Evolutionary conservation across 495 filamentous ascomycete genomes (phyloP).

Genomic region (Neurospora sp.): DNA sequence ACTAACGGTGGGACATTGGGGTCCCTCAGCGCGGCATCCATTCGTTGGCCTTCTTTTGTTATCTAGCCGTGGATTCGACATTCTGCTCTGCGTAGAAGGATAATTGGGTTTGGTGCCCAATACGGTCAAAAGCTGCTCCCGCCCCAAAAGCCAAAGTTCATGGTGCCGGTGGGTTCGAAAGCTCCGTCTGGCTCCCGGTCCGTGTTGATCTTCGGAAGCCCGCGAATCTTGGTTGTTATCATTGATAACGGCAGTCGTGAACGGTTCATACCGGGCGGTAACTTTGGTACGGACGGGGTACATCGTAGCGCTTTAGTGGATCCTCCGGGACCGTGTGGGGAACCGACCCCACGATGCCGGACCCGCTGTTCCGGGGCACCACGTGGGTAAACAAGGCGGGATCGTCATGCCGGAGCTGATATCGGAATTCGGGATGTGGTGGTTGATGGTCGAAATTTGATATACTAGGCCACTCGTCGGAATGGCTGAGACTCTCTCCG

Average conservation of each 20-base stretch:
- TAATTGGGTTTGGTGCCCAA: neutral
- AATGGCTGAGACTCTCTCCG: neutral
- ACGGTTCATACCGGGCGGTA: neutral
- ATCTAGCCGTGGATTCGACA: neutral
- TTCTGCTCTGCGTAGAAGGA: neutral
- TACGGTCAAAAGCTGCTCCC: neutral
- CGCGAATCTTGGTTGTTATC: neutral
- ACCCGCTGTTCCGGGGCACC: neutral
- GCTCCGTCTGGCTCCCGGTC: neutral
- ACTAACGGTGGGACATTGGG: neutral
- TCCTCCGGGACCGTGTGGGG: neutral
- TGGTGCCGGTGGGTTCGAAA: neutral
- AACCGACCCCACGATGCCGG: neutral
- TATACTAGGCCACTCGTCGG: neutral
- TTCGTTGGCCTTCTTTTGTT: neutral
- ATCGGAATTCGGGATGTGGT: neutral
- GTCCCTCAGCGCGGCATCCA: neutral
- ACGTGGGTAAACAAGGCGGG: neutral
- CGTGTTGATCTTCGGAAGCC: neutral
- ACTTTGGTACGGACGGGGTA: neutral
- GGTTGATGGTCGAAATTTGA: no score
- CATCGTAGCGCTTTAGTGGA: neutral
- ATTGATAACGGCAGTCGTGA: neutral
- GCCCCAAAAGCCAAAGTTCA: neutral
- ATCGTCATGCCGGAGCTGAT: neutral